Percentiles rank a stretch among this genome's conserved stretches.
Evolutionary conservation across 1,284 basidiomycete species (phyloP).

Genomic region (Lentinus polychrous): DNA sequence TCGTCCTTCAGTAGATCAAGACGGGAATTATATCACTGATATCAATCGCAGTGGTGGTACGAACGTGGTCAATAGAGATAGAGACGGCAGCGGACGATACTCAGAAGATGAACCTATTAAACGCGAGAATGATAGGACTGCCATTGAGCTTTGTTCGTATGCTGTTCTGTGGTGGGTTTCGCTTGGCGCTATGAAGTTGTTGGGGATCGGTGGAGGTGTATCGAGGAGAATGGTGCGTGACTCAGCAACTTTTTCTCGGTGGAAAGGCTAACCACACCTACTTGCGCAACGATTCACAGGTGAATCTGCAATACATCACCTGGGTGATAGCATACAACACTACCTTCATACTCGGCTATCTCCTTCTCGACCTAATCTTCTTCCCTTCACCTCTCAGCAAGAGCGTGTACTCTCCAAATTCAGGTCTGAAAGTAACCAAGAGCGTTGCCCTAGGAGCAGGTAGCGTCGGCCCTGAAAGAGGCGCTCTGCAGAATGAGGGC

Average conservation of each 20-base stretch:
- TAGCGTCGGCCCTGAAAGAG: not conserved
- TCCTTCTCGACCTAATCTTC: constrained; percentile 68
- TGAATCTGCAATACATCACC: constrained; percentile 83
- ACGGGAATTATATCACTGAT: not conserved
- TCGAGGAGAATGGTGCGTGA: constrained; percentile 68
- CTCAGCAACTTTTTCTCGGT: not conserved
- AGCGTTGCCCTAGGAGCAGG: not conserved
- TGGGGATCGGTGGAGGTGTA: constrained; percentile 43
- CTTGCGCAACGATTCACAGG: constrained; percentile 35
- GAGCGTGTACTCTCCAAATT: constrained; percentile 30
- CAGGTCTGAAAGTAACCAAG: constrained; percentile 29
- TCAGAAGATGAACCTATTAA: constrained; percentile 1
- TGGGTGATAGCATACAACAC: constrained; percentile 92
- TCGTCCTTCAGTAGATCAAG: too few relatives aligned
- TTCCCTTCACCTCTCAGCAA: constrained; percentile 40
- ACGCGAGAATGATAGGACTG: constrained; percentile 63
- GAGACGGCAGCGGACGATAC: not conserved
- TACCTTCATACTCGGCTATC: constrained; percentile 77
- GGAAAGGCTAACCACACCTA: not conserved
- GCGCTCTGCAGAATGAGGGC: not conserved
- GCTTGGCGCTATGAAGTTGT: constrained; percentile 36
- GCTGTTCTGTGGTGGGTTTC: constrained; percentile 72
- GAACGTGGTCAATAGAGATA: too few relatives aligned
- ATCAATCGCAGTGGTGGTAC: too few relatives aligned
- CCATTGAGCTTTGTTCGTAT: constrained; percentile 73